These are phyloP conservation scores for Physcomitrium patens DNA, from an alignment of 225 moss, liverwort and hornwort species.

Conservation along the genomic window DNA sequence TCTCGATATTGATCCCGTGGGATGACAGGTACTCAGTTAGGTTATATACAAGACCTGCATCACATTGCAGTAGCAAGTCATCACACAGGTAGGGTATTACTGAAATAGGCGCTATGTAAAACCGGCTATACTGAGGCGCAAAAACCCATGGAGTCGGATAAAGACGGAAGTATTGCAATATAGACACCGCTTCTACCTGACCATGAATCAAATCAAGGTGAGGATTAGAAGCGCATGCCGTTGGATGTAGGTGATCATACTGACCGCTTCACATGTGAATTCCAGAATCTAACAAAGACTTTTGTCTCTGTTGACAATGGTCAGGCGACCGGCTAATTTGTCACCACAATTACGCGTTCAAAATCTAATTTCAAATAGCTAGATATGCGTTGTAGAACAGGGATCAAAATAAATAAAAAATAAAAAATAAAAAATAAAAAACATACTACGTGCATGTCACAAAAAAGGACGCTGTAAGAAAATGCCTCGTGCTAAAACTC, in stretches of 20 bases:
- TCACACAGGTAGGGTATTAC: too few relatives aligned
- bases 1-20: slow-evolving; percentile 61
- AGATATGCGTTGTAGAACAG: not conserved
- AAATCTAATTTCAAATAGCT: not conserved
- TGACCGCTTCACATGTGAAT: slow-evolving; percentile 18
- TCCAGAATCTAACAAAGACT: slow-evolving; percentile 8
- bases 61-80: not conserved
- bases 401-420: not conserved
- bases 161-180: too few relatives aligned
- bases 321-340: slow-evolving; percentile 29
- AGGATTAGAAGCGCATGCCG: slow-evolving; percentile 9
- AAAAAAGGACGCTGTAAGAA: not conserved
- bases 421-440: too few relatives aligned
- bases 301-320: slow-evolving; percentile 17
- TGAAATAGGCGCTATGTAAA: too few relatives aligned
- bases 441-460: not conserved
- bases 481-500: not conserved
- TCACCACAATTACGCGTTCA: not conserved
- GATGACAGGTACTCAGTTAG: slow-evolving; percentile 59
- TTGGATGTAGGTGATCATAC: slow-evolving; percentile 17
- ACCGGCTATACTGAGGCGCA: too few relatives aligned
- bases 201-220: too few relatives aligned
- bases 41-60: slow-evolving; percentile 62
- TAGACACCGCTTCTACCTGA: too few relatives aligned
- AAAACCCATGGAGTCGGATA: too few relatives aligned